These are phyloP conservation scores for Trichothecium sympodiale DNA, from an alignment of 2,329 filamentous ascomycete genomes.

Conservation along the genomic window DNA sequence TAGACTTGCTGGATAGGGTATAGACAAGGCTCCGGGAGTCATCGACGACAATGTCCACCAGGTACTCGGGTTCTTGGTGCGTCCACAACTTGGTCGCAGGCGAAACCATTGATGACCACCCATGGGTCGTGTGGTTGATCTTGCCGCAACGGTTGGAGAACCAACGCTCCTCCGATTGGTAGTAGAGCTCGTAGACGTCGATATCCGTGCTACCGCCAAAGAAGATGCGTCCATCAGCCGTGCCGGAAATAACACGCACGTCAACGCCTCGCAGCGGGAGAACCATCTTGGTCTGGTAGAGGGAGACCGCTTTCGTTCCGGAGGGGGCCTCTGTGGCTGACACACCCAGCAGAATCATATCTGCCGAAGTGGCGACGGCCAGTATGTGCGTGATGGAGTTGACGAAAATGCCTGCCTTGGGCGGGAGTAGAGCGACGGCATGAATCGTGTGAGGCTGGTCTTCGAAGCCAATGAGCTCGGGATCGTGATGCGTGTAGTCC, in stretches of 20 bases:
- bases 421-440: constrained; percentile 77
- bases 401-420: constrained; percentile 80
- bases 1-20: constrained; percentile 77
- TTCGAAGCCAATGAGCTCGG: constrained; percentile 85
- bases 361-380: constrained; percentile 74
- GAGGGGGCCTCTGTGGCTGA: constrained; percentile 53
- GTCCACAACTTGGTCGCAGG: constrained; percentile 39
- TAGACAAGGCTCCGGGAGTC: constrained; percentile 83
- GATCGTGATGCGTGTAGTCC: constrained; percentile 92
- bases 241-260: constrained; percentile 69
- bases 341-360: constrained; percentile 84
- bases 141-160: constrained; percentile 82
- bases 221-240: constrained; percentile 83
- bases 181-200: constrained; percentile 87
- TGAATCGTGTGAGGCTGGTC: constrained; percentile 82
- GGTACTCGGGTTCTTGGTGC: constrained; percentile 45
- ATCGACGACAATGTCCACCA: constrained; percentile 76
- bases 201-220: constrained; percentile 73
- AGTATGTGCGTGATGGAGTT: constrained; percentile 76
- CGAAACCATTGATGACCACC: constrained; percentile 54
- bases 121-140: constrained; percentile 73
- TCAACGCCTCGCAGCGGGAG: constrained; percentile 66
- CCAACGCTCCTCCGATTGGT: constrained; percentile 96
- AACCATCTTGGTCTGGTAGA: constrained; percentile 85
- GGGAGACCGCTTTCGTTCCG: constrained; percentile 60